Conservation (phyloP, 257 asterid genomes). For the Ilex aquifolium region DNA sequence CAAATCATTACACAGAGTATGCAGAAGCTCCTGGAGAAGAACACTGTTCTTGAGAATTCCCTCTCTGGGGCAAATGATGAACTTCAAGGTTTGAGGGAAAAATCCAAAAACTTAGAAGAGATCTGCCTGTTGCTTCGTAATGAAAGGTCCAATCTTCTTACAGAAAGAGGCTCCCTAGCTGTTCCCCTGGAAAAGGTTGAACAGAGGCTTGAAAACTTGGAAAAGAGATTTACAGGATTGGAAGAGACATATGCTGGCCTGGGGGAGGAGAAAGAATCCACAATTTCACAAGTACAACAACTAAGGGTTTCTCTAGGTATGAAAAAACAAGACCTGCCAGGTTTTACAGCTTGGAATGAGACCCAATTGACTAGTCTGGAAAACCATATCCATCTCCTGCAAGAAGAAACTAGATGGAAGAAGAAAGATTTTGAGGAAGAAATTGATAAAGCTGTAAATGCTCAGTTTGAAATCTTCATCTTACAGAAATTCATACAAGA, state of each 20-base stretch:
- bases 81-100: constrained; percentile 88
- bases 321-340: constrained; percentile 68
- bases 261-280: constrained; percentile 65
- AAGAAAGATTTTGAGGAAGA: constrained; percentile 74
- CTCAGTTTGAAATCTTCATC: constrained; percentile 77
- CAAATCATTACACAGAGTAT: constrained; percentile 63
- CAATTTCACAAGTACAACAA: constrained; percentile 53
- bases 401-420: constrained; percentile 67
- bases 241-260: constrained; percentile 62
- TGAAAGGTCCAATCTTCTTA: constrained; percentile 54
- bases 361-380: constrained; percentile 56
- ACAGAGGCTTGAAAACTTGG: constrained; percentile 44
- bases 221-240: constrained; percentile 56
- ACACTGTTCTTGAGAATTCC: constrained; percentile 75
- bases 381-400: constrained; percentile 58
- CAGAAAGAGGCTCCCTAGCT: constrained; percentile 53
- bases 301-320: constrained; percentile 47
- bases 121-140: constrained; percentile 71
- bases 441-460: constrained; percentile 64
- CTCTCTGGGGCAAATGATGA: constrained; percentile 64
- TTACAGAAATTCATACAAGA: constrained; percentile 87
- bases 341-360: constrained; percentile 43
- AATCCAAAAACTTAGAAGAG: constrained; percentile 76
- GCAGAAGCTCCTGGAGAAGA: constrained; percentile 67
- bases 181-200: constrained; percentile 61